phyloP scores from a whole-genome alignment of 2,329 filamentous ascomycete genomes.

The Colletotrichum graminicola region DNA sequence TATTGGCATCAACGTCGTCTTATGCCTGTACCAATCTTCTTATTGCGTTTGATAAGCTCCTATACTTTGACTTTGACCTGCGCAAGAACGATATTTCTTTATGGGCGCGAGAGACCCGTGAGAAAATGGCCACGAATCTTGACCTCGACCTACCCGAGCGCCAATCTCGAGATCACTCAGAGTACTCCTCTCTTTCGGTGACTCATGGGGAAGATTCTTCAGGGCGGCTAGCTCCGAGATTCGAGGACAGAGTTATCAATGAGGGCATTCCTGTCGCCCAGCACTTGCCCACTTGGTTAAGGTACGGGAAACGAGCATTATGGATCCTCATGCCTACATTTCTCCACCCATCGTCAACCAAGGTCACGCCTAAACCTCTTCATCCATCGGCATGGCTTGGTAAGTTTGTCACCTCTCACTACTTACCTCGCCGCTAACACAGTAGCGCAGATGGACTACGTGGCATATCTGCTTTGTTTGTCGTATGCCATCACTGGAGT shows the following conservation, averaged over 20 bases:
- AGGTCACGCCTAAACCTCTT: conserved; percentile 32
- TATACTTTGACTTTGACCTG: background rate
- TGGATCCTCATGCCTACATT: background rate
- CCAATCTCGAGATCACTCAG: background rate
- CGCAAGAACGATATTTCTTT: background rate
- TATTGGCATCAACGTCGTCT: too few relatives aligned
- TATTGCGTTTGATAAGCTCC: background rate
- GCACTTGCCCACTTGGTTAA: background rate
- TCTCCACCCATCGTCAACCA: background rate
- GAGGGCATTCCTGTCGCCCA: background rate
- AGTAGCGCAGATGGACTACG: conserved; percentile 66
- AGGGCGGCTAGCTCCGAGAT: background rate
- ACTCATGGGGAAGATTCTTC: background rate
- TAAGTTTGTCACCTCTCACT: background rate
- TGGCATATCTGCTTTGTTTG: conserved; percentile 75
- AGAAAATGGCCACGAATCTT: background rate
- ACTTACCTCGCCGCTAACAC: background rate
- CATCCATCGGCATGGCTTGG: conserved; percentile 18
- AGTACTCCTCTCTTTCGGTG: background rate
- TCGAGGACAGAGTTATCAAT: background rate
- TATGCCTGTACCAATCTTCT: rapidly evolving
- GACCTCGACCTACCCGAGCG: background rate
- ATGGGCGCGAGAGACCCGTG: background rate
- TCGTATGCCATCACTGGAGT: conserved; percentile 70
- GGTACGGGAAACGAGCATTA: background rate